phyloP scores from a whole-genome alignment of 208 protist genomes.

The Trypanosoma boissoni region DNA sequence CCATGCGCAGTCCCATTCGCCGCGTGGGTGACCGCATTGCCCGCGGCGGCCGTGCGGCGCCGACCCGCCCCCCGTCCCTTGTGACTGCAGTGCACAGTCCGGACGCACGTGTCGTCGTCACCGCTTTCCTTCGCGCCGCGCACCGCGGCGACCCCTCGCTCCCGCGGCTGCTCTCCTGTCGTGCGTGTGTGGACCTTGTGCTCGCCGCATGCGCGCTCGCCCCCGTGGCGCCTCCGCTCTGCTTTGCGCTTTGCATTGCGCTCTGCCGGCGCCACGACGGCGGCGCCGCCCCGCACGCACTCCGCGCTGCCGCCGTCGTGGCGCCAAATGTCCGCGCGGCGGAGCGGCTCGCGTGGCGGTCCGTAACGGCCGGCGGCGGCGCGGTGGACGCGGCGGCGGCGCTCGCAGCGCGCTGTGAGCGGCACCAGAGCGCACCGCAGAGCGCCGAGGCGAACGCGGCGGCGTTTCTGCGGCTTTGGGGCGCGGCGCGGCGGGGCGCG shows the following conservation, averaged over 20 bases:
- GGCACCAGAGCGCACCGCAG: no score
- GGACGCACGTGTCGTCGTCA: slow-evolving; percentile 17
- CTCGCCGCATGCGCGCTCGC: slow-evolving; percentile 43
- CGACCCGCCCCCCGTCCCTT: background rate
- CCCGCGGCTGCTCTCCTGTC: slow-evolving; percentile 14
- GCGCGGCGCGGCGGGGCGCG: slow-evolving; percentile 6
- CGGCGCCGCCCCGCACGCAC: no score
- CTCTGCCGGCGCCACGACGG: slow-evolving; percentile 5
- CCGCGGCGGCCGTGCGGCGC: background rate
- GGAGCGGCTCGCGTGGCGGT: slow-evolving; percentile 26
- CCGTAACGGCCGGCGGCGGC: background rate
- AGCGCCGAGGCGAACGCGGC: background rate
- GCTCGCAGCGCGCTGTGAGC: background rate
- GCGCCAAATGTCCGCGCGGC: slow-evolving; percentile 27
- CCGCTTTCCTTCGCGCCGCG: slow-evolving; percentile 14
- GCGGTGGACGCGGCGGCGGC: no score
- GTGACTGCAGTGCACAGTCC: slow-evolving; percentile 6
- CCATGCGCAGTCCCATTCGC: background rate
- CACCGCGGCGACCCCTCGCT: background rate
- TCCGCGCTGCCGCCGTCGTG: slow-evolving; percentile 5
- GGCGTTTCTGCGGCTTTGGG: slow-evolving; percentile 29
- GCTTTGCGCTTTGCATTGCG: slow-evolving; percentile 30
- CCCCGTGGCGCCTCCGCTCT: slow-evolving; percentile 22
- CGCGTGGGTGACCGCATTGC: background rate
- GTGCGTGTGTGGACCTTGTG: slow-evolving; percentile 21